Conservation (phyloP, 345 rosid genomes). For the Triadica sebifera region DNA sequence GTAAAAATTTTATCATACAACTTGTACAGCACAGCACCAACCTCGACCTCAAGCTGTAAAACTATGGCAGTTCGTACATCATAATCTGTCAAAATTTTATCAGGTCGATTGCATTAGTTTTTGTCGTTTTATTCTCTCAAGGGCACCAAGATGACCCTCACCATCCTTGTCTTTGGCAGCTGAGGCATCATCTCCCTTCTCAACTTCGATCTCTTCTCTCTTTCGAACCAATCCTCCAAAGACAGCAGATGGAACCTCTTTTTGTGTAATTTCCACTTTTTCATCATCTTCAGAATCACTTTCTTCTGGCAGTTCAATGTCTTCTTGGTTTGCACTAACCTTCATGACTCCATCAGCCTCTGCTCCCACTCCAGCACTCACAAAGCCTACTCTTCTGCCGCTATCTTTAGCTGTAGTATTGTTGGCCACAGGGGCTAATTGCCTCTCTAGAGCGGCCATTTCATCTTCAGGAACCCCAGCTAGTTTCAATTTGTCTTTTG, state of each 20-base stretch:
- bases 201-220: constrained; percentile 52
- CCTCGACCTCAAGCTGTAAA: neutral
- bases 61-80: neutral
- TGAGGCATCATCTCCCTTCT: constrained; percentile 18
- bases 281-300: constrained; percentile 74
- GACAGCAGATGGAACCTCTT: constrained; percentile 77
- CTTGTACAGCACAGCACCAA: neutral
- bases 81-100: constrained; percentile 1
- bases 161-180: constrained; percentile 36
- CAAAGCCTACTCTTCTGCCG: constrained; percentile 66
- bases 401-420: constrained; percentile 42
- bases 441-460: constrained; percentile 90
- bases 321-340: constrained; percentile 57
- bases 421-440: constrained; percentile 52
- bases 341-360: constrained; percentile 49
- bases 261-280: constrained; percentile 65
- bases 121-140: constrained; percentile 76
- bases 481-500: constrained; percentile 77
- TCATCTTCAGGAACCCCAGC: constrained; percentile 88
- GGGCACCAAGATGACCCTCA: constrained; percentile 63
- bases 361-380: constrained; percentile 80
- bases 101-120: constrained; percentile 21
- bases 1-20: constrained; percentile 2
- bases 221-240: constrained; percentile 72
- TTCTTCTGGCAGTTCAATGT: constrained; percentile 80